Evolutionary conservation across 805 yeast species (phyloP), one percentile per base, ranked within the genome.

Genomic region (Dipodascopsis uninucleata): DNA sequence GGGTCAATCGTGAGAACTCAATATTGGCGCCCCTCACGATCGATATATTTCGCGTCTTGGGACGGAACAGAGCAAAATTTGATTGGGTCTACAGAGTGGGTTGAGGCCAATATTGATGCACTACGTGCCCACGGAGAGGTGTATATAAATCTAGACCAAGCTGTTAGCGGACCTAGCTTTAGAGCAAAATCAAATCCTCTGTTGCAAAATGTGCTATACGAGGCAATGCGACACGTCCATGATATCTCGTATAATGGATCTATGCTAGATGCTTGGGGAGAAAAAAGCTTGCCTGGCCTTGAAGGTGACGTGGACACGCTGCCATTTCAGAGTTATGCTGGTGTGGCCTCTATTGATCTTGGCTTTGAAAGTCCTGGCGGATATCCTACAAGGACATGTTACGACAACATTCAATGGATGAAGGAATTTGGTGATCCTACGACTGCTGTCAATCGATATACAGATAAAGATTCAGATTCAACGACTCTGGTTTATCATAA

Each of bases 31-130:
- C 94, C 94, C 8, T 63, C 75, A 37, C 70, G 93, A 55, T 77
- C 88, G 0, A 79, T 86, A 16, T 71, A 76, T 43, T 69, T 86
- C 36, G 81, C 81, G 0, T 78, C 84, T 25, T 86, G 88, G 88
- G 95, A 86, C 63, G 94, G 85, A 26, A 87, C 80, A 49, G 86
- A 81, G 58, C 76, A 75, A 51, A 89, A 84, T 0, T 65, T 79
- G 48, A 54, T 85, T 32, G 95, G 95, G 1, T 78, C 87, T 0
- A 81, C 93, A 0, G 93, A 85, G 57, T 83, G 73, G 67, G 88
- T 81, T 4, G 90, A 84, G 61, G 77, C 76, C 41, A 68, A 76
- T 41, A 71, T 71, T 3, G 60, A 67, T 18, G 56, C 57, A 22
- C 61, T 84, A 26, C 66, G 71, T 37, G 67, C 66, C 33, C 70